These are phyloP conservation scores for Hymenoscyphus fructigenus DNA, from an alignment of 2,329 filamentous ascomycete genomes.

Conservation along the genomic window DNA sequence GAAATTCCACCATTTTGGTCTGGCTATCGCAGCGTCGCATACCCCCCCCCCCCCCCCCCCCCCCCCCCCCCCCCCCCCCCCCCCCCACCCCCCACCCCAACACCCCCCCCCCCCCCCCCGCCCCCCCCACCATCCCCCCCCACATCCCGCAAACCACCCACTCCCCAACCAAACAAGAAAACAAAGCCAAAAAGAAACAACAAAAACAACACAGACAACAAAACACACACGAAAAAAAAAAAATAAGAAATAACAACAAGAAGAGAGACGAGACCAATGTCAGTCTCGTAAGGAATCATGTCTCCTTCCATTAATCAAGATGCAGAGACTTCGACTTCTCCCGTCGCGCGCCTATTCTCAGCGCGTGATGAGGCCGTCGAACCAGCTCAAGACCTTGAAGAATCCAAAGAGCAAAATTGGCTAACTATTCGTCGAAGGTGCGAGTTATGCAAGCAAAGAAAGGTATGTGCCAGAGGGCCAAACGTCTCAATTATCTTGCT, in stretches of 20 bases:
- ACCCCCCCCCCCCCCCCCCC: background rate
- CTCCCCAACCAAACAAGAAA: too few species aligned
- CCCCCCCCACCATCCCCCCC: too few species aligned
- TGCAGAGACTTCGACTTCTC: conserved; percentile 18
- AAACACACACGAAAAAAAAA: too few species aligned
- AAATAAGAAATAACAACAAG: too few species aligned
- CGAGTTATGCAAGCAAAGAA: conserved; percentile 78
- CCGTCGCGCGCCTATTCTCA: conserved; percentile 12
- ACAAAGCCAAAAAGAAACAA: too few species aligned
- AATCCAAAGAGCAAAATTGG: conserved; percentile 30
- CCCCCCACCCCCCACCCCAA: background rate
- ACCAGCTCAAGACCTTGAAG: conserved; percentile 16
- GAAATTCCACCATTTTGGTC: background rate
- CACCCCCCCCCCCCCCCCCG: background rate
- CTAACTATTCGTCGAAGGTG: conserved; percentile 51
- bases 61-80: background rate
- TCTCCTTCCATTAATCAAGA: conserved; percentile 26
- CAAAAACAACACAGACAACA: too few species aligned
- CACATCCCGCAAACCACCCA: too few species aligned
- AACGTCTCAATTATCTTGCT: background rate
- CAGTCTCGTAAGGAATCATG: conserved; percentile 46
- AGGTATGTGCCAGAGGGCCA: conserved; percentile 50
- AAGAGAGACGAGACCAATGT: conserved; percentile 48
- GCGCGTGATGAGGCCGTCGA: conserved; percentile 18
- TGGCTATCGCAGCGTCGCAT: background rate